These are phyloP conservation scores for Arabis hirsuta DNA, from an alignment of 345 rosid genomes.

Conservation along the genomic window DNA sequence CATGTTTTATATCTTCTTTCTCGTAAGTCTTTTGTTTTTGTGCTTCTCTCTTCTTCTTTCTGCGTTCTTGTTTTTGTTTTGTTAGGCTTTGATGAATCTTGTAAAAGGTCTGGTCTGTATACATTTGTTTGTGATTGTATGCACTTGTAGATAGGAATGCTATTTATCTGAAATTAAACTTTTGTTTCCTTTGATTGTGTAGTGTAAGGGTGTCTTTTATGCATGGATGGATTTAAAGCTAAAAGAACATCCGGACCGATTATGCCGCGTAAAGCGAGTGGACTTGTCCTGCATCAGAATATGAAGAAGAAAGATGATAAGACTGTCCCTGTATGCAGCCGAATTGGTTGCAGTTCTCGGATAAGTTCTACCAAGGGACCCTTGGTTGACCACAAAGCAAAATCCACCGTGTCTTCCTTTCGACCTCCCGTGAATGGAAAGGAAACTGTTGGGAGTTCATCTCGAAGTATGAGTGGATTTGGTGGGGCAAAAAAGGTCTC, in stretches of 20 bases:
- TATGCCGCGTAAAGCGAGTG: conserved; percentile 55
- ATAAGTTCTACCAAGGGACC: conserved; percentile 51
- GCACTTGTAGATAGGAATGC: background rate
- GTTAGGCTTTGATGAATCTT: conserved; percentile 9
- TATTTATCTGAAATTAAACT: background rate
- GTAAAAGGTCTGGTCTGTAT: no score
- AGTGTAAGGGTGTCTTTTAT: conserved; percentile 29
- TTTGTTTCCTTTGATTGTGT: conserved; percentile 28
- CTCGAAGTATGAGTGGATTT: conserved; percentile 38
- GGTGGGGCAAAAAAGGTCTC: conserved; percentile 43
- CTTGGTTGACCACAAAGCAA: conserved; percentile 53
- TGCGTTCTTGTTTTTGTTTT: conserved; percentile 1
- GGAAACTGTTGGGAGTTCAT: conserved; percentile 70
- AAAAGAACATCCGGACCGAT: conserved; percentile 51
- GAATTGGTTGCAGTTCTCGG: conserved; percentile 70
- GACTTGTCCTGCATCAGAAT: conserved; percentile 62
- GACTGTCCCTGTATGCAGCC: conserved; percentile 61
- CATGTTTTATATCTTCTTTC: conserved; percentile 23
- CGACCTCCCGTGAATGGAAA: conserved; percentile 48
- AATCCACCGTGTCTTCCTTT: conserved; percentile 43
- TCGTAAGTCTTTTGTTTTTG: conserved; percentile 2
- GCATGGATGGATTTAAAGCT: conserved; percentile 81
- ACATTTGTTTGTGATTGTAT: background rate
- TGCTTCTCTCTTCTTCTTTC: conserved; percentile 3
- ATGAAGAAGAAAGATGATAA: conserved; percentile 63